Base-by-base conservation (phyloP, 768 basidiomycete genomes). In the Tulasnella sp. region DNA sequence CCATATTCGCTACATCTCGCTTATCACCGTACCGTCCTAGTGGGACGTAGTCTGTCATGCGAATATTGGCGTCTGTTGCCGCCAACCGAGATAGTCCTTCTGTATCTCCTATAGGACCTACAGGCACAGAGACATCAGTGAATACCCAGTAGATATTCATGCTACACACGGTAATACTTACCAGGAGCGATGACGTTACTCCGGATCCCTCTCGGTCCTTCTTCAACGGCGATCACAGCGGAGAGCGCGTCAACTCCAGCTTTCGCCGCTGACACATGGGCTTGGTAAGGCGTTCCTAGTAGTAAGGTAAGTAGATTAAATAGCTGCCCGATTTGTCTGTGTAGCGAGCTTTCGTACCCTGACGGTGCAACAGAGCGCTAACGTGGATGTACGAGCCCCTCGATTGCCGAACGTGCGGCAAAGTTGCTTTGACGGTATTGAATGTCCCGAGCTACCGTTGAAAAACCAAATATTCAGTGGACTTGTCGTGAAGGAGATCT, bases 211-310 rank as follows among this genome's bases (percentile, higher is more conserved):
- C 88, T 86, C 4, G 95, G 96, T 0, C 95, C 96, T 81, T 96
- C 95, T 81, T 98, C 95, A 14, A 96, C 86, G 1, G 95, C 94
- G 34, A 98, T 81, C 2, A 92, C 94, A 1, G 85, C 84, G 70
- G 91, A 92, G 5, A 95, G 83, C 0, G 95, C 94, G 78, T 99
- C 95, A 40, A 98, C 87, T 19, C 86, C 96, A 0, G 96, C 95
- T 80, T 98, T 99, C 29, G 95, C 95, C 9, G 95, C 92, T 14
- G 92, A 93, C 14, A 96, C 94, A 77, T 98, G 96, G 8, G 87
- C 93, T 80, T 98, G 95, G 79, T 88, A 92, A 0, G 92, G 91
- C 8, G 88, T 88, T 12, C 83, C 92, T 91, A 76, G 69, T 11
- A 75, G 75, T 32, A 63, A 40, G 2, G 42, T 36, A 47, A n/a